Conservation (phyloP, 2,329 filamentous ascomycete genomes). For the Lecanicillium sp. region DNA sequence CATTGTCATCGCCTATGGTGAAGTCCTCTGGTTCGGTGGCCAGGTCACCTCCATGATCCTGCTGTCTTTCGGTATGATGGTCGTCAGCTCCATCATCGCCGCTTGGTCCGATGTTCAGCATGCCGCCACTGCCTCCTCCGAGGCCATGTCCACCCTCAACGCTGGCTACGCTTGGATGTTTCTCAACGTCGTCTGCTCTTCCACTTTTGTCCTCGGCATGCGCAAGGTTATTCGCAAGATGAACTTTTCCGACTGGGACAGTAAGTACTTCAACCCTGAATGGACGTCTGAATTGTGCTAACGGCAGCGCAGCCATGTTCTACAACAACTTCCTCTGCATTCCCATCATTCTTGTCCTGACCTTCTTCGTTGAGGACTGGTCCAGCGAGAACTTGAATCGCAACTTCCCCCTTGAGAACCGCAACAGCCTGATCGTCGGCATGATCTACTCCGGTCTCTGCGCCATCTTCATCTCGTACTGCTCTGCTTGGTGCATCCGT, state of each 20-base stretch:
- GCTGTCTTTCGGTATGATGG: slow-evolving; percentile 88
- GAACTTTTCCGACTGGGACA: slow-evolving; percentile 97
- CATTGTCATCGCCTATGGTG: slow-evolving; percentile 89
- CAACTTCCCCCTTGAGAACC: slow-evolving; percentile 73
- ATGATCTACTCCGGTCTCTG: slow-evolving; percentile 86
- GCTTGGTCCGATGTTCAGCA: slow-evolving; percentile 93
- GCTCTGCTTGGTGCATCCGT: slow-evolving; percentile 90
- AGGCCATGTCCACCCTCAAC: slow-evolving; percentile 75
- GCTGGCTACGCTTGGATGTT: slow-evolving; percentile 92
- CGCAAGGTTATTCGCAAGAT: slow-evolving; percentile 94
- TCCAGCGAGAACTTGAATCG: slow-evolving; percentile 67
- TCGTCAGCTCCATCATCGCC: slow-evolving; percentile 80
- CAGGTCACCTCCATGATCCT: slow-evolving; percentile 77
- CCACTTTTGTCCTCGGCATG: slow-evolving; percentile 79
- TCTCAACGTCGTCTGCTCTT: slow-evolving; percentile 85
- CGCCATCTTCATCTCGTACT: slow-evolving; percentile 91
- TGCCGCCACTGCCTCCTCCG: slow-evolving; percentile 59
- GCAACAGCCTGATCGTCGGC: slow-evolving; percentile 68
- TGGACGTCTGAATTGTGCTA: slow-evolving; percentile 19
- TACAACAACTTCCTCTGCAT: slow-evolving; percentile 96
- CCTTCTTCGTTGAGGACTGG: slow-evolving; percentile 81
- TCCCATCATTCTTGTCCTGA: slow-evolving; percentile 72
- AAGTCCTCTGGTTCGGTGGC: slow-evolving; percentile 91
- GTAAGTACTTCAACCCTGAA: slow-evolving; percentile 49
- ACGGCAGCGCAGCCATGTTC: slow-evolving; percentile 68